Percentiles rank a stretch among this genome's conserved stretches.
Conservation (phyloP, 768 basidiomycete genomes). For the Trametes cinnabarina region DNA sequence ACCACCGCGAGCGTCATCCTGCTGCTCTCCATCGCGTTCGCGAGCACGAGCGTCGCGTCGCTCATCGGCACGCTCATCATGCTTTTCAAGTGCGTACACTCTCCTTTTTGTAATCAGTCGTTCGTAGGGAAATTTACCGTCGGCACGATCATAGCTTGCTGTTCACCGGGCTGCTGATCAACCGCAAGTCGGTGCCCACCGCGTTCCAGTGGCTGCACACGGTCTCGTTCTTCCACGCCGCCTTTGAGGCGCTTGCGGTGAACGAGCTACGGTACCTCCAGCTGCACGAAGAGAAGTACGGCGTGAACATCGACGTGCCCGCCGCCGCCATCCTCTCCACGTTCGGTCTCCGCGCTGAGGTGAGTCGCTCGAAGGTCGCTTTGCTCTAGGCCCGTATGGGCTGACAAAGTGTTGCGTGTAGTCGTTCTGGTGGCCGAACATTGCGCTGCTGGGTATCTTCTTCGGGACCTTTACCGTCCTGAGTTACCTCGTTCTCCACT, state of each 20-base stretch:
- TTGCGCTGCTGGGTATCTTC: slow-evolving; percentile 79
- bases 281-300: slow-evolving; percentile 93
- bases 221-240: slow-evolving; percentile 97
- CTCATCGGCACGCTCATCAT: slow-evolving; percentile 93
- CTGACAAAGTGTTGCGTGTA: slow-evolving; percentile 25
- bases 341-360: slow-evolving; percentile 90
- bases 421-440: slow-evolving; percentile 99
- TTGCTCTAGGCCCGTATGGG: no score
- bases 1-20: slow-evolving; percentile 92
- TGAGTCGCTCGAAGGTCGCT: slow-evolving; percentile 21
- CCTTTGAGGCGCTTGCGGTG: slow-evolving; percentile 95
- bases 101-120: not conserved
- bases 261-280: slow-evolving; percentile 95
- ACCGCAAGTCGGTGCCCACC: slow-evolving; percentile 77
- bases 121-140: not conserved
- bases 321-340: slow-evolving; percentile 93
- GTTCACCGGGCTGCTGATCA: slow-evolving; percentile 94
- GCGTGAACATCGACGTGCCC: slow-evolving; percentile 94
- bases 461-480: slow-evolving; percentile 74
- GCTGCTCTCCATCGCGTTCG: slow-evolving; percentile 85
- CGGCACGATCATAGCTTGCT: slow-evolving; percentile 58
- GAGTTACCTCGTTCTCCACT: slow-evolving; percentile 80
- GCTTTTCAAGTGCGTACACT: slow-evolving; percentile 87
- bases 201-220: slow-evolving; percentile 85
- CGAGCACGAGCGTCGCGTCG: slow-evolving; percentile 85